These are phyloP conservation scores for Boletus sensibilis DNA, from an alignment of 768 basidiomycete species.

Conservation along the genomic window DNA sequence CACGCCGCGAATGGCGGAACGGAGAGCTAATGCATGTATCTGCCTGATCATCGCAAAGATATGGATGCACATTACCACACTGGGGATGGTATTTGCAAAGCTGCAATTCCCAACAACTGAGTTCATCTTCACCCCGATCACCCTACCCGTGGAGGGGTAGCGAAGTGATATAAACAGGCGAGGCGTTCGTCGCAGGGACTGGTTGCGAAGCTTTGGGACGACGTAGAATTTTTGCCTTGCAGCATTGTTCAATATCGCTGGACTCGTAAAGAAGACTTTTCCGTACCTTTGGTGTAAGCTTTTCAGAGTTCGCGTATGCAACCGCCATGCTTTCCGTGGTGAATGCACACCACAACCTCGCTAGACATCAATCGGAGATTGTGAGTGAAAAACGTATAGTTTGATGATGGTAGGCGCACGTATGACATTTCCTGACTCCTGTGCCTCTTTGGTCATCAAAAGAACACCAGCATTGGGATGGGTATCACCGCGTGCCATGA, in stretches of 20 bases:
- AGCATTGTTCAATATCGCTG: not conserved
- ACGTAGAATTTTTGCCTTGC: conserved; percentile 37
- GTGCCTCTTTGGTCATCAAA: conserved; percentile 51
- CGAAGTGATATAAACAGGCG: conserved; percentile 58
- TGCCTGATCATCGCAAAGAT: not conserved
- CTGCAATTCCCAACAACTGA: not conserved
- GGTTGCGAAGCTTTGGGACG: conserved; percentile 19
- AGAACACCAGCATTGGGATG: conserved; percentile 62
- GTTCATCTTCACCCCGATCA: not conserved
- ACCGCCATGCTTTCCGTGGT: conserved; percentile 83
- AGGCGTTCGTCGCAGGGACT: conserved; percentile 20
- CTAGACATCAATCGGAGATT: conserved; percentile 33
- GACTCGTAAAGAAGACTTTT: not conserved
- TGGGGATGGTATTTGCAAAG: not conserved
- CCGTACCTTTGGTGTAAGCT: conserved; percentile 58
- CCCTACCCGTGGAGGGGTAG: conserved; percentile 37
- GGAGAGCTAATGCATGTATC: conserved; percentile 9
- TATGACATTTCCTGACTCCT: conserved; percentile 24
- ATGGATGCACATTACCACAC: not conserved
- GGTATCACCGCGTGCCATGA: conserved; percentile 38
- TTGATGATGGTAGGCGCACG: conserved; percentile 23
- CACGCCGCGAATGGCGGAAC: conserved; percentile 20
- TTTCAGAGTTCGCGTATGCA: conserved; percentile 57
- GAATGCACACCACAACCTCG: conserved; percentile 80
- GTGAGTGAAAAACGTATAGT: not conserved